Evolutionary conservation across 1,139 yeast species (phyloP).

Genomic region (Magnusiomyces suaveolens): DNA sequence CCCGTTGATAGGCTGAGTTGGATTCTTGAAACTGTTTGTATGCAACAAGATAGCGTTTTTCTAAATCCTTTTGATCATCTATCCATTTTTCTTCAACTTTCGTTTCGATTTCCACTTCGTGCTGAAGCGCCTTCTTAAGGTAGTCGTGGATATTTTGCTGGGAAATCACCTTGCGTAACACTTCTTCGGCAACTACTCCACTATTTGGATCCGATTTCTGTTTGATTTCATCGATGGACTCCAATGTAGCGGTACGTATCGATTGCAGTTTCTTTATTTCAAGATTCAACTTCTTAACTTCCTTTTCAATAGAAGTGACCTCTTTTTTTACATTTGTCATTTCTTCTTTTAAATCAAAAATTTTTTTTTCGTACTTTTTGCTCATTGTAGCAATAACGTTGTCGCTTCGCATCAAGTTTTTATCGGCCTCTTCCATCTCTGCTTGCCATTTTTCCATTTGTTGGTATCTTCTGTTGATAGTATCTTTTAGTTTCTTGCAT

Average conservation of each 20-base stretch:
- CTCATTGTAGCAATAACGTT: slow-evolving; percentile 2
- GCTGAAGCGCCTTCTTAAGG: slow-evolving; percentile 17
- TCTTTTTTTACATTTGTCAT: slow-evolving; percentile 20
- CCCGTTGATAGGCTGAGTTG: slow-evolving; percentile 19
- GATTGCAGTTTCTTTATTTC: slow-evolving; percentile 18
- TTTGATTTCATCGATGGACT: slow-evolving; percentile 17
- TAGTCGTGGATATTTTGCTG: slow-evolving; percentile 18
- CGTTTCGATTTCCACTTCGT: slow-evolving; percentile 21
- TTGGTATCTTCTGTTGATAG: slow-evolving; percentile 18
- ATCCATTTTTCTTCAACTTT: slow-evolving; percentile 29
- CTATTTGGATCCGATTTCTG: slow-evolving; percentile 21
- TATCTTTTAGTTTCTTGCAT: slow-evolving; percentile 21
- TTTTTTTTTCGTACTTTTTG: not conserved
- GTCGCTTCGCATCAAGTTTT: slow-evolving; percentile 11
- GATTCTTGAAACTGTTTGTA: slow-evolving; percentile 28
- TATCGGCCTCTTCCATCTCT: slow-evolving; percentile 18
- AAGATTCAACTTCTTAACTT: slow-evolving; percentile 28
- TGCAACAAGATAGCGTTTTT: slow-evolving; percentile 28
- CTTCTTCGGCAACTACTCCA: slow-evolving; percentile 22
- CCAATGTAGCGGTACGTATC: slow-evolving; percentile 17
- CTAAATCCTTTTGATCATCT: slow-evolving; percentile 29
- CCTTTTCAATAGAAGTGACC: slow-evolving; percentile 35
- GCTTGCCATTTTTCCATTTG: slow-evolving; percentile 18
- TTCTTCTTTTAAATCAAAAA: not conserved
- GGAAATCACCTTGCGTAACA: slow-evolving; percentile 18